phyloP scores from a whole-genome alignment of 768 basidiomycete genomes.

The Sarcodon sp. region DNA sequence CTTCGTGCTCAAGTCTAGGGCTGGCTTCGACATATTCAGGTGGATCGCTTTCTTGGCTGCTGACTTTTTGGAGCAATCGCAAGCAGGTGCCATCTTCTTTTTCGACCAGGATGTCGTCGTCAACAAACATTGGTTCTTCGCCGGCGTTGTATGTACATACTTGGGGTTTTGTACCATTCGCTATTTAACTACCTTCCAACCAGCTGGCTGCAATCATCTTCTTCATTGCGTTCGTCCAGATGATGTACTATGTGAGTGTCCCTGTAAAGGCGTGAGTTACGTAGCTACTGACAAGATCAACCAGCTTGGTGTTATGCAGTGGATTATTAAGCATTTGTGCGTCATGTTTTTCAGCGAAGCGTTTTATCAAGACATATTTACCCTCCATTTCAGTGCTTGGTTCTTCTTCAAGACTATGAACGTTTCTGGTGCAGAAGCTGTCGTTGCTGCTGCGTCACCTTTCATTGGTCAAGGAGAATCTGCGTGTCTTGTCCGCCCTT shows the following conservation, averaged over 20 bases:
- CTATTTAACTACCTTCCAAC: neutral
- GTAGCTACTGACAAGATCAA: neutral
- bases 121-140: slow-evolving; percentile 68
- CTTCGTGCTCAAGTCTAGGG: slow-evolving; percentile 77
- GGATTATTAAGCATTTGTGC: slow-evolving; percentile 78
- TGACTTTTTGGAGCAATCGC: slow-evolving; percentile 64
- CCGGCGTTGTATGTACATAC: neutral
- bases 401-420: slow-evolving; percentile 89
- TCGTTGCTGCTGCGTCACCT: slow-evolving; percentile 87
- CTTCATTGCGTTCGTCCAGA: slow-evolving; percentile 88
- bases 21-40: slow-evolving; percentile 74
- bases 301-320: slow-evolving; percentile 77
- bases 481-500: slow-evolving; percentile 76
- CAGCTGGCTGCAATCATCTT: slow-evolving; percentile 77
- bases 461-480: slow-evolving; percentile 89
- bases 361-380: slow-evolving; percentile 1
- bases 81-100: slow-evolving; percentile 71
- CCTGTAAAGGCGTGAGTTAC: slow-evolving; percentile 10
- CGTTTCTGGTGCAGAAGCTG: slow-evolving; percentile 89
- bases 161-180: neutral
- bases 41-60: slow-evolving; percentile 72
- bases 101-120: slow-evolving; percentile 51
- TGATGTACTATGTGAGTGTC: slow-evolving; percentile 53
- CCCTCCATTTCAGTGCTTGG: slow-evolving; percentile 48
- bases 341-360: slow-evolving; percentile 10